Evolutionary conservation across 805 yeast species (phyloP).

Genomic region (Candida sphagnicola): DNA sequence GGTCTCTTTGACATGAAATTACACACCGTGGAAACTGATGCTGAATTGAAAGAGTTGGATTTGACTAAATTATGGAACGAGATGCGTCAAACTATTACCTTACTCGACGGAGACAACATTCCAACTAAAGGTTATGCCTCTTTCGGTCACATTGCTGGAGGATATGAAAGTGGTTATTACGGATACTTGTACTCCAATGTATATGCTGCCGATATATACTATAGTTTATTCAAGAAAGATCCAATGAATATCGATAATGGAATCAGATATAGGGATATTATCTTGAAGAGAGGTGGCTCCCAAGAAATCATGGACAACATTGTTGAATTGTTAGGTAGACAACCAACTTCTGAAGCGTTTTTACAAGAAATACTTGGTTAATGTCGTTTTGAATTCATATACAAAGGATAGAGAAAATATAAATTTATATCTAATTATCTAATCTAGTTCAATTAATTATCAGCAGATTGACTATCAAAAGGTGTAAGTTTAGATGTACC

Average conservation of each 20-base stretch:
- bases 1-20: constrained; percentile 73
- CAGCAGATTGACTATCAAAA: constrained; percentile 66
- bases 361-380: constrained; percentile 50
- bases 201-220: constrained; percentile 79
- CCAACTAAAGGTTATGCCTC: constrained; percentile 67
- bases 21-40: constrained; percentile 42
- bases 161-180: constrained; percentile 83
- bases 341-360: constrained; percentile 72
- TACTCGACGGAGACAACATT: constrained; percentile 52
- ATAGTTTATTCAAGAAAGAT: constrained; percentile 60
- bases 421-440: too few relatives aligned
- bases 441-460: constrained; percentile 8
- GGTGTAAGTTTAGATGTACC: constrained; percentile 71
- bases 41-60: constrained; percentile 44
- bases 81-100: constrained; percentile 57
- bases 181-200: constrained; percentile 86
- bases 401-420: not conserved
- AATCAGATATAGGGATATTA: constrained; percentile 61
- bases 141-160: constrained; percentile 77
- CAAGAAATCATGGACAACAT: constrained; percentile 64
- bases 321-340: constrained; percentile 66
- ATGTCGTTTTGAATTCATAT: not conserved
- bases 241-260: constrained; percentile 67
- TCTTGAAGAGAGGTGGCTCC: constrained; percentile 71
- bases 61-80: constrained; percentile 60